Evolutionary conservation across 2,329 filamentous ascomycete genomes (phyloP).

Genomic region (Cordyceps pruinosa): DNA sequence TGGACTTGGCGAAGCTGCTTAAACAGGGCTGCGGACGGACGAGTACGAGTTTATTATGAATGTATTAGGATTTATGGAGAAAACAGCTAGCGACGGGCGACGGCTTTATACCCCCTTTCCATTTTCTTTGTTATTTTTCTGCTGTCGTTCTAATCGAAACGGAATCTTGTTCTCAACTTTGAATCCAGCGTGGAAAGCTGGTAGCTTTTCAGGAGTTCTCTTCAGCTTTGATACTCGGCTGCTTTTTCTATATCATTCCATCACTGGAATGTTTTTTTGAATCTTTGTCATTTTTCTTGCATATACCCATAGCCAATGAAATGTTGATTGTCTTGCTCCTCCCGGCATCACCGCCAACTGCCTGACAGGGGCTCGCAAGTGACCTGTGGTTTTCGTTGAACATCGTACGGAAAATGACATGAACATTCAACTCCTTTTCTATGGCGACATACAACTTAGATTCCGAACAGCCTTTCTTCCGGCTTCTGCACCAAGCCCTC

Average conservation of each 20-base stretch:
- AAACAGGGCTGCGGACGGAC: not conserved
- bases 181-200: not conserved
- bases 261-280: not conserved
- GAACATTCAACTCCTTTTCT: not conserved
- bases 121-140: not conserved
- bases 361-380: no score
- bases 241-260: not conserved
- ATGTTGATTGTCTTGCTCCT: not conserved
- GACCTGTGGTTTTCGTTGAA: not conserved
- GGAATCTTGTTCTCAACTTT: not conserved
- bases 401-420: not conserved
- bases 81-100: not conserved
- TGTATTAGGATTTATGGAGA: not conserved
- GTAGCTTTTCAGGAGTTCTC: not conserved
- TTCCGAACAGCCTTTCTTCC: constrained; percentile 17
- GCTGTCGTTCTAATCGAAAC: not conserved
- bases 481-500: constrained; percentile 32
- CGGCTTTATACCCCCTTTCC: not conserved
- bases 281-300: not conserved
- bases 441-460: not conserved
- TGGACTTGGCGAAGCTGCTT: constrained; percentile 11
- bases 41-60: not conserved
- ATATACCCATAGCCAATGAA: constrained; percentile 11
- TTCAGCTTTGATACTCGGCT: not conserved
- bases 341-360: no score